A percentile compares a stretch with the other conserved stretches of the same genome.
Conservation (phyloP, 129 eudicot species). For the Flaveria bidentis region DNA sequence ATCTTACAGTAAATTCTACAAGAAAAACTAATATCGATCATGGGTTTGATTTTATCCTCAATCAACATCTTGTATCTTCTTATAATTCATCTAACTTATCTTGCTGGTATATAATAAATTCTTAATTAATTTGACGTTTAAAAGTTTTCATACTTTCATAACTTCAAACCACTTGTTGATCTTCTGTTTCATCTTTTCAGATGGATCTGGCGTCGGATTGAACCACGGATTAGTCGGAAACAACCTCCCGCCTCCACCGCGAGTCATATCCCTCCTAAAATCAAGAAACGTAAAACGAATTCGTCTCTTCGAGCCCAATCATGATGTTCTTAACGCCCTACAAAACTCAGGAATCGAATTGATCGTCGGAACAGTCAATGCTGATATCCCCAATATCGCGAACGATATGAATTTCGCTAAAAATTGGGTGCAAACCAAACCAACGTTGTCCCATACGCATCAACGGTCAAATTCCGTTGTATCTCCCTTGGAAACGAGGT, state of each 20-base stretch:
- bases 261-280: constrained; percentile 30
- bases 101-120: constrained; percentile 24
- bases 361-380: constrained; percentile 38
- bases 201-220: constrained; percentile 30
- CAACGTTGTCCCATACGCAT: constrained; percentile 37
- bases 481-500: constrained; percentile 52
- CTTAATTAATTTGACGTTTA: no score
- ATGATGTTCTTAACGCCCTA: constrained; percentile 33
- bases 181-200: constrained; percentile 12
- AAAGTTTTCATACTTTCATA: not conserved
- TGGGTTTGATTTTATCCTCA: constrained; percentile 19
- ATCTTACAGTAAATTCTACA: not conserved
- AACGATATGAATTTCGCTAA: constrained; percentile 25
- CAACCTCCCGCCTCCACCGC: constrained; percentile 39
- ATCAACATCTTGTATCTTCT: constrained; percentile 27
- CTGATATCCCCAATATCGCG: constrained; percentile 37
- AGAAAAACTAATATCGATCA: constrained; percentile 1
- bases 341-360: constrained; percentile 35
- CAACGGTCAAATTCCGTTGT: constrained; percentile 30
- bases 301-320: constrained; percentile 40
- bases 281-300: constrained; percentile 26
- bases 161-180: not conserved
- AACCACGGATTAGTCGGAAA: constrained; percentile 41
- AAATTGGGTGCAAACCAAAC: constrained; percentile 34
- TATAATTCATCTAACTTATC: constrained; percentile 5